Evolutionary conservation across 2,329 filamentous ascomycete species (phyloP).

Genomic region (Chrysosporium keratinophilum): DNA sequence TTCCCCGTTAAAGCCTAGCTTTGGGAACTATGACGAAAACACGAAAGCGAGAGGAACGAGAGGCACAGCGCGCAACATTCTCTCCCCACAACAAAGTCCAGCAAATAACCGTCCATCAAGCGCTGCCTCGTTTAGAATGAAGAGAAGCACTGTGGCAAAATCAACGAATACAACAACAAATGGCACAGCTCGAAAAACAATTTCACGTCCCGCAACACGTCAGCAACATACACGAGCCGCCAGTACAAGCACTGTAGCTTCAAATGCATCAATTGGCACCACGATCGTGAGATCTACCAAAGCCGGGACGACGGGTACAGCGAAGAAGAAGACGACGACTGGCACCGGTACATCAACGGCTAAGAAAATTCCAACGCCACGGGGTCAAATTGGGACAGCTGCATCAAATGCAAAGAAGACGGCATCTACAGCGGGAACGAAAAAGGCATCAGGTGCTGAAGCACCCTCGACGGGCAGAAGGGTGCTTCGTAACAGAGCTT

Average conservation of each 20-base stretch:
- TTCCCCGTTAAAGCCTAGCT: constrained; percentile 52
- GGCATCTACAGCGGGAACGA: constrained; percentile 24
- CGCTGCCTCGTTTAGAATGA: constrained; percentile 4
- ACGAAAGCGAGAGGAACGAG: constrained; percentile 1
- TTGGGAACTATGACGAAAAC: constrained; percentile 20
- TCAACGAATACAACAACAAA: constrained; percentile 15
- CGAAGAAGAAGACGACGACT: constrained; percentile 26
- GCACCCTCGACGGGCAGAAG: constrained; percentile 28
- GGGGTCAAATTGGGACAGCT: constrained; percentile 21
- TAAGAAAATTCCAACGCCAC: constrained; percentile 6
- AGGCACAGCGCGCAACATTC: constrained; percentile 5
- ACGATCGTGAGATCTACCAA: constrained; percentile 28
- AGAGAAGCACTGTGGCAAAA: constrained; percentile 5
- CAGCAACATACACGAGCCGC: constrained; percentile 29
- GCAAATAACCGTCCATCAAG: constrained; percentile 8
- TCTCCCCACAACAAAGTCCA: constrained; percentile 4
- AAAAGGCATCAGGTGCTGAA: constrained; percentile 28
- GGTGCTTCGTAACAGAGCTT: constrained; percentile 34
- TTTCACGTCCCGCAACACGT: constrained; percentile 31
- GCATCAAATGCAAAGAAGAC: constrained; percentile 29
- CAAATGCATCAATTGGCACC: constrained; percentile 31
- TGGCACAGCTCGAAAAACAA: constrained; percentile 22
- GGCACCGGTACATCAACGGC: constrained; percentile 12
- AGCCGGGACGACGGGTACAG: constrained; percentile 15
- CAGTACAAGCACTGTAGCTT: constrained; percentile 28